A percentile compares a stretch with the other conserved stretches of the same genome.
phyloP scores from a whole-genome alignment of 495 filamentous ascomycete genomes.

The Thozetella sp. region DNA sequence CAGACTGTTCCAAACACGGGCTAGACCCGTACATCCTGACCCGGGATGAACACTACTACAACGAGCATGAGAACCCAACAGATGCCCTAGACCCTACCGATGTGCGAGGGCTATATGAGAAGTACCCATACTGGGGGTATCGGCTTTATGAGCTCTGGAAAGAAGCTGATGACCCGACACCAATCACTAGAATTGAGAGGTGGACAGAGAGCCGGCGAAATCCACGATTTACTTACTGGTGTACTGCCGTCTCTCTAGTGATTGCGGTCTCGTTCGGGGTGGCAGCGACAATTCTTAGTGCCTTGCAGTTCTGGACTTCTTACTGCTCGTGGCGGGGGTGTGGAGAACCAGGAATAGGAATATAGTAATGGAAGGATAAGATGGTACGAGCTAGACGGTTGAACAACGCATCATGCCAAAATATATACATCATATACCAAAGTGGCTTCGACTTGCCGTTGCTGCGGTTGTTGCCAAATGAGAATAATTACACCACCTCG shows the following conservation, averaged over 20 bases:
- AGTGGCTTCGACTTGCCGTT: no score
- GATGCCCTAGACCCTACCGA: constrained; percentile 6
- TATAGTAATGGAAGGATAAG: no score
- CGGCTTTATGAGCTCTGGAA: constrained; percentile 11
- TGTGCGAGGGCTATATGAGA: constrained; percentile 7
- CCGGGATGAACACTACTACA: background rate
- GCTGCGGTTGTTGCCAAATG: no score
- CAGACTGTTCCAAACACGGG: background rate
- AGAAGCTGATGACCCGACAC: constrained; percentile 13
- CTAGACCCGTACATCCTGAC: constrained; percentile 7
- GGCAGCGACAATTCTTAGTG: constrained; percentile 8
- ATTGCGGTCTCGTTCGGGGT: constrained; percentile 10
- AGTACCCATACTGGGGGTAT: constrained; percentile 11
- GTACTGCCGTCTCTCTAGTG: constrained; percentile 6
- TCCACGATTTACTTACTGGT: constrained; percentile 16
- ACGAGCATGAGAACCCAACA: background rate
- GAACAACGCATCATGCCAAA: no score
- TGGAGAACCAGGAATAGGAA: no score
- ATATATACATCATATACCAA: no score
- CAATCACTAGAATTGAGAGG: constrained; percentile 8
- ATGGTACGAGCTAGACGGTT: no score
- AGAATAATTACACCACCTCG: no score
- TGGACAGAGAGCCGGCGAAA: constrained; percentile 11
- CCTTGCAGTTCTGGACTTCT: constrained; percentile 11
- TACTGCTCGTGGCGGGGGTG: constrained; percentile 12